A percentile compares a stretch with the other conserved stretches of the same genome.
These are phyloP conservation scores for Botrytis pseudocinerea DNA, from an alignment of 2,329 filamentous ascomycete species.

Conservation along the genomic window DNA sequence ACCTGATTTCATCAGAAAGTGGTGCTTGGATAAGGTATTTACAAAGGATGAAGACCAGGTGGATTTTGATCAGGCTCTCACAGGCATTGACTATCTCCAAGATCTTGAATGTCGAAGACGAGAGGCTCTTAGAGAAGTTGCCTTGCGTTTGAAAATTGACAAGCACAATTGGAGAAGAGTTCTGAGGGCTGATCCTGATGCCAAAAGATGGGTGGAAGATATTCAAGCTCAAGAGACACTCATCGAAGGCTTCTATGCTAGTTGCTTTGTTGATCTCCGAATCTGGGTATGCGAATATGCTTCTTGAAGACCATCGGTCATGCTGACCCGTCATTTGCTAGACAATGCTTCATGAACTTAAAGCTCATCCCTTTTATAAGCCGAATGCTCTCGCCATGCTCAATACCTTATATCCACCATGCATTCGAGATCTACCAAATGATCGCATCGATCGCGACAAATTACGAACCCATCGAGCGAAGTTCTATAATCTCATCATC, in stretches of 20 bases:
- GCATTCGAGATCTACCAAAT: constrained; percentile 32
- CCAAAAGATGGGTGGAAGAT: constrained; percentile 33
- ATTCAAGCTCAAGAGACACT: constrained; percentile 31
- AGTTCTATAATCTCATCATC: constrained; percentile 33
- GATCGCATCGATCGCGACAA: constrained; percentile 27
- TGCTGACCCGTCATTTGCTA: constrained; percentile 24
- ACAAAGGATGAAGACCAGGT: constrained; percentile 29
- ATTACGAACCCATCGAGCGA: constrained; percentile 31
- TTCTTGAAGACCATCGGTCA: neutral
- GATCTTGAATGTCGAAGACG: constrained; percentile 35
- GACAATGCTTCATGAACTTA: constrained; percentile 36
- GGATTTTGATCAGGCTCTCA: constrained; percentile 32
- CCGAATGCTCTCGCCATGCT: constrained; percentile 36
- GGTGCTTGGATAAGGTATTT: constrained; percentile 32
- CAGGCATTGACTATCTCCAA: constrained; percentile 36
- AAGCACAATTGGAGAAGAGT: constrained; percentile 33
- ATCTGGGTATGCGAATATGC: constrained; percentile 34
- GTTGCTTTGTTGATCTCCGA: constrained; percentile 33
- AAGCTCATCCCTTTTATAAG: constrained; percentile 30
- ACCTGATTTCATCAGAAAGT: constrained; percentile 25
- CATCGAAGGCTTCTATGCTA: constrained; percentile 32
- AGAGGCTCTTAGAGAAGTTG: constrained; percentile 30
- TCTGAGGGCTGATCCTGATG: constrained; percentile 29
- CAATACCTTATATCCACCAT: constrained; percentile 39
- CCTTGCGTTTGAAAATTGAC: constrained; percentile 29